Conservation (phyloP, 139 green algal genomes). For the Parachlorella kessleri region DNA sequence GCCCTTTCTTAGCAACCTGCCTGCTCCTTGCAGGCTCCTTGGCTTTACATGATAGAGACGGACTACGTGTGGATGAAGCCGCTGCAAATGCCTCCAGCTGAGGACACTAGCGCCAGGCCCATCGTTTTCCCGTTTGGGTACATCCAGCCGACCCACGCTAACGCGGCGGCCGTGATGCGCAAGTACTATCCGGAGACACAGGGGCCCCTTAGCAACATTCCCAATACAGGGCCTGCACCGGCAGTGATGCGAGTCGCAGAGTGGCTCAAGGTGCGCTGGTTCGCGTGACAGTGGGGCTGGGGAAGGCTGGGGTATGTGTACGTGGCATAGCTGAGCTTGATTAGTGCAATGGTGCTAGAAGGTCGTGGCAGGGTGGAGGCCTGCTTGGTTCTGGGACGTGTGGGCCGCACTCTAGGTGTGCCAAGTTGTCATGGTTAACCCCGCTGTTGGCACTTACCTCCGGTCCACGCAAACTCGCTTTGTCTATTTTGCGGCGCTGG, state of each 20-base stretch:
- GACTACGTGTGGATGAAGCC: conserved; percentile 87
- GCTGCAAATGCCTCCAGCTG: conserved; percentile 33
- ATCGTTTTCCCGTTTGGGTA: conserved; percentile 77
- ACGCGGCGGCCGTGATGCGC: conserved; percentile 38
- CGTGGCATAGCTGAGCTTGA: no score
- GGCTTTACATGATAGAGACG: conserved; percentile 85
- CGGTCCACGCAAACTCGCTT: no score
- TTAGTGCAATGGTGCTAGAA: no score
- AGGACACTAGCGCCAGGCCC: conserved; percentile 40
- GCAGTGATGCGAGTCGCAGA: conserved; percentile 40
- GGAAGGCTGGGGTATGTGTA: no score
- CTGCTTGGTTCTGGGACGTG: no score
- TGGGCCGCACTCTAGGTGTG: no score
- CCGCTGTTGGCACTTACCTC: no score
- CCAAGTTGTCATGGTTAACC: no score
- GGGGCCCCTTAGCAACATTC: conserved; percentile 45
- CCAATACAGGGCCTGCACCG: conserved; percentile 45
- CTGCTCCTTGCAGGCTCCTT: conserved; percentile 57
- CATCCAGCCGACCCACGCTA: conserved; percentile 45
- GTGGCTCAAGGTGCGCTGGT: conserved; percentile 14
- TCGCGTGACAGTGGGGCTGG: no score
- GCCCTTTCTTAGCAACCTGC: no score
- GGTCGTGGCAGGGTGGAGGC: no score
- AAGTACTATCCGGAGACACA: conserved; percentile 48
- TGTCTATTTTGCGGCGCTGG: no score